Conservation (phyloP, 139 green algal species). For the Chlamydomonas eustigma region DNA sequence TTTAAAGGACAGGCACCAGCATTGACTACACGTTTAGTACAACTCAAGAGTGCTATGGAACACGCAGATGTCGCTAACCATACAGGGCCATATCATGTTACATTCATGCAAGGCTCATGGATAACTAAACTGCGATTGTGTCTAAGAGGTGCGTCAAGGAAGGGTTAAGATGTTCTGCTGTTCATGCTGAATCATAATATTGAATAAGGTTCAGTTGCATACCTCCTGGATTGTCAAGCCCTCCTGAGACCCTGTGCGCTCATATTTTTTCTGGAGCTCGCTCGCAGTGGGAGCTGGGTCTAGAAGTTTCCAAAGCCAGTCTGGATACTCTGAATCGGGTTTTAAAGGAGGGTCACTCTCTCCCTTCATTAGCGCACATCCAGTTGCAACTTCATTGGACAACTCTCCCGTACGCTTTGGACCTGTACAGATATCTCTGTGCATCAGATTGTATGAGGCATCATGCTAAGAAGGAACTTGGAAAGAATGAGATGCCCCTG, state of each 20-base stretch:
- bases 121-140: no score
- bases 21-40: no score
- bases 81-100: no score
- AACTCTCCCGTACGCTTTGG: slow-evolving; percentile 37
- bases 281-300: slow-evolving; percentile 32
- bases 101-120: no score
- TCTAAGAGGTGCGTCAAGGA: no score
- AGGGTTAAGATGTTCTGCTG: no score
- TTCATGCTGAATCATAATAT: no score
- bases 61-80: no score
- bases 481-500: not conserved
- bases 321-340: slow-evolving; percentile 53
- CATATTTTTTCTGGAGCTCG: slow-evolving; percentile 48
- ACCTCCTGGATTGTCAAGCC: slow-evolving; percentile 41
- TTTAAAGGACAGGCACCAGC: no score
- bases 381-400: slow-evolving; percentile 40
- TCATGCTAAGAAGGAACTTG: not conserved
- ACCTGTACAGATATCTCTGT: slow-evolving; percentile 33
- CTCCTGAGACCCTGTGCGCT: slow-evolving; percentile 12
- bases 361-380: slow-evolving; percentile 47
- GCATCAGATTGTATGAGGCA: no score
- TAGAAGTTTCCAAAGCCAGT: slow-evolving; percentile 51
- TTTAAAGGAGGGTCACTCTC: slow-evolving; percentile 48
- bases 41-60: no score
- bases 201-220: no score